Evolutionary conservation across 2,329 filamentous ascomycete genomes (phyloP).

Genomic region (Penicillium sp.): DNA sequence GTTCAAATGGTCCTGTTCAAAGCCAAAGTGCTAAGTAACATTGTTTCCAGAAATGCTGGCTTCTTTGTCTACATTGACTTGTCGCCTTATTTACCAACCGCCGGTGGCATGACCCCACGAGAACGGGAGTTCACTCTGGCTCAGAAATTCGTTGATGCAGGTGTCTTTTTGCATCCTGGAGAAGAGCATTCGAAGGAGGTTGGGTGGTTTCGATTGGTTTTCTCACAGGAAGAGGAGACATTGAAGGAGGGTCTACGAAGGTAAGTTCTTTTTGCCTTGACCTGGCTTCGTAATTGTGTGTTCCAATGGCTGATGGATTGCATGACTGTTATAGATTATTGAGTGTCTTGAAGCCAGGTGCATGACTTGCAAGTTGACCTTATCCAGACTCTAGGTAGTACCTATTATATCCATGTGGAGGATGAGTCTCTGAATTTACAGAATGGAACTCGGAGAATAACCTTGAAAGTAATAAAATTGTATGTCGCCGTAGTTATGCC

Average conservation of each 20-base stretch:
- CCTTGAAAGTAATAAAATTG: conserved; percentile 14
- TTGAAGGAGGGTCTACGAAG: conserved; percentile 38
- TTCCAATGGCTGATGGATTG: not conserved
- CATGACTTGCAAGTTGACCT: not conserved
- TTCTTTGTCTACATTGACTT: conserved; percentile 48
- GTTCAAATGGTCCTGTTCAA: not conserved
- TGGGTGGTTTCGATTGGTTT: conserved; percentile 56
- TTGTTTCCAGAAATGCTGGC: conserved; percentile 38
- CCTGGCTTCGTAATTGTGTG: too few species aligned
- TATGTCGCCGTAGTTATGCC: conserved; percentile 13
- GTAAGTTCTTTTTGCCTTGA: conserved; percentile 14
- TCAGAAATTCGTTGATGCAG: conserved; percentile 44
- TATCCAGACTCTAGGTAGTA: too few species aligned
- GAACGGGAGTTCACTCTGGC: conserved; percentile 47
- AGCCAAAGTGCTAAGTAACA: not conserved
- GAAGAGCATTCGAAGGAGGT: conserved; percentile 45
- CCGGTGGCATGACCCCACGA: conserved; percentile 13
- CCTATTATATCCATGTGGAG: too few species aligned
- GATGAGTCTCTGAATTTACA: too few species aligned
- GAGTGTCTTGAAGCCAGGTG: conserved; percentile 3
- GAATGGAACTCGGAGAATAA: not conserved
- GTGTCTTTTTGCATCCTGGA: conserved; percentile 51
- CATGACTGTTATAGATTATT: conserved; percentile 2
- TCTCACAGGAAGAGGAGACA: conserved; percentile 37
- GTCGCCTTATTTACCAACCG: conserved; percentile 40